Evolutionary conservation across 768 basidiomycete species (phyloP).

Genomic region (Pluteus cervinus): DNA sequence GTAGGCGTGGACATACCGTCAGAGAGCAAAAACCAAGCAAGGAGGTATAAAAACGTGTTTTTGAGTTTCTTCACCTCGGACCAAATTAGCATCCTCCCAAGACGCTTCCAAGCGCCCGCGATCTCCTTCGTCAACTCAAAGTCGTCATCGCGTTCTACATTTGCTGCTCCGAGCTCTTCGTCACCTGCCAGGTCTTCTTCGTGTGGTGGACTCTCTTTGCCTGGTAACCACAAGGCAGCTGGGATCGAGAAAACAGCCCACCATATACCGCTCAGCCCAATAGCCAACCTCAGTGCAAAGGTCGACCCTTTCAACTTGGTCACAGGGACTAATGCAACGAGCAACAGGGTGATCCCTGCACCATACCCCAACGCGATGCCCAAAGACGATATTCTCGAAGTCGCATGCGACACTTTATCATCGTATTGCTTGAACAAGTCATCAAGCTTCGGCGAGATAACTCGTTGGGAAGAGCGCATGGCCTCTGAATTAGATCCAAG

Average conservation of each 20-base stretch:
- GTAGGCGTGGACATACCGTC: slow-evolving; percentile 48
- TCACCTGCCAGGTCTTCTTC: slow-evolving; percentile 3
- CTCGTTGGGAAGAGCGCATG: too few relatives aligned
- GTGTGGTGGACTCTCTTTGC: slow-evolving; percentile 13
- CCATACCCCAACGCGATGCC: slow-evolving; percentile 86
- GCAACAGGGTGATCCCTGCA: slow-evolving; percentile 72
- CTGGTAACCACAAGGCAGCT: slow-evolving; percentile 69
- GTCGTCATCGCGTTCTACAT: slow-evolving; percentile 12
- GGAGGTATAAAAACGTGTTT: slow-evolving; percentile 85
- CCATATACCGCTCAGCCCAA: slow-evolving; percentile 81
- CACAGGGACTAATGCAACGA: slow-evolving; percentile 77
- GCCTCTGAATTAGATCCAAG: slow-evolving; percentile 24
- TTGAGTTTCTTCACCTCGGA: slow-evolving; percentile 66
- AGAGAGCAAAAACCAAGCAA: slow-evolving; percentile 91
- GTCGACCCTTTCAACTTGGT: slow-evolving; percentile 68
- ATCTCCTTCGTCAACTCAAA: slow-evolving; percentile 44
- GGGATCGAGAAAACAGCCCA: slow-evolving; percentile 84
- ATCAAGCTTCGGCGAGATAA: too few relatives aligned
- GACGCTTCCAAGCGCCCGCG: slow-evolving; percentile 63
- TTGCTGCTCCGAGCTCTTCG: slow-evolving; percentile 10
- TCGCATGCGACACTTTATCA: slow-evolving; percentile 59
- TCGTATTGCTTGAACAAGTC: too few relatives aligned
- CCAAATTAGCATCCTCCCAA: slow-evolving; percentile 71
- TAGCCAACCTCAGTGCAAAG: slow-evolving; percentile 72
- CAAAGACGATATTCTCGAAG: slow-evolving; percentile 75